Conservation (phyloP, 2,329 filamentous ascomycete genomes). For the Aphanoascus verrucosus region DNA sequence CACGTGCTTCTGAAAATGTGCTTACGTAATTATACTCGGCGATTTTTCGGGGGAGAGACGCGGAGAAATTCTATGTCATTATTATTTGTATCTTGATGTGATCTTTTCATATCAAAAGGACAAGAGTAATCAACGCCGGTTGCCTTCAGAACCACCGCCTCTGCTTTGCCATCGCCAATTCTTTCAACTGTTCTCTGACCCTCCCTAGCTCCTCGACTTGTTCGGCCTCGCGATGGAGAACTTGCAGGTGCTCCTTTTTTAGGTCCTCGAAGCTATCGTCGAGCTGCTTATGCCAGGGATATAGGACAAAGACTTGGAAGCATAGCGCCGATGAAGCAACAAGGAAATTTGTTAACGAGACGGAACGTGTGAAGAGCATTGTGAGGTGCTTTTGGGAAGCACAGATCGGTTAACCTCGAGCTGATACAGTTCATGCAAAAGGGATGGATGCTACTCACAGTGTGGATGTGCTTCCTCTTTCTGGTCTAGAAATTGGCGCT, state of each 20-base stretch:
- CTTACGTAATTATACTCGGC: no score
- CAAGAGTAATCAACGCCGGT: neutral
- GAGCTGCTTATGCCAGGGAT: constrained; percentile 59
- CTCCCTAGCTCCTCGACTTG: constrained; percentile 13
- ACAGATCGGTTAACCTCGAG: neutral
- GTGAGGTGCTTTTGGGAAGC: neutral
- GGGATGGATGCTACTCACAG: no score
- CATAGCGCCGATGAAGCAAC: constrained; percentile 54
- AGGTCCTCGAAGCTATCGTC: constrained; percentile 51
- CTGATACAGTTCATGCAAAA: no score
- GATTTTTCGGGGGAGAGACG: no score
- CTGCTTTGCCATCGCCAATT: constrained; percentile 4
- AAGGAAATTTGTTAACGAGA: constrained; percentile 55
- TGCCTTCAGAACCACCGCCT: constrained; percentile 5
- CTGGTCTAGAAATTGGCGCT: no score
- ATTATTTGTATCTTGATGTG: neutral
- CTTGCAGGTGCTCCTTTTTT: constrained; percentile 45
- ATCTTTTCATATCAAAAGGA: neutral
- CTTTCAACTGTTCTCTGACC: constrained; percentile 13
- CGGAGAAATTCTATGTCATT: no score
- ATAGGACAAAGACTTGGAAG: constrained; percentile 60
- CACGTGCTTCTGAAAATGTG: no score
- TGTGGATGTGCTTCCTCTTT: no score
- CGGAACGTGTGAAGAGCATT: constrained; percentile 41
- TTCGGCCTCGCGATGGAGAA: constrained; percentile 21